These are phyloP conservation scores for Penicillium malachiteum DNA, from an alignment of 495 filamentous ascomycete genomes.

Conservation along the genomic window DNA sequence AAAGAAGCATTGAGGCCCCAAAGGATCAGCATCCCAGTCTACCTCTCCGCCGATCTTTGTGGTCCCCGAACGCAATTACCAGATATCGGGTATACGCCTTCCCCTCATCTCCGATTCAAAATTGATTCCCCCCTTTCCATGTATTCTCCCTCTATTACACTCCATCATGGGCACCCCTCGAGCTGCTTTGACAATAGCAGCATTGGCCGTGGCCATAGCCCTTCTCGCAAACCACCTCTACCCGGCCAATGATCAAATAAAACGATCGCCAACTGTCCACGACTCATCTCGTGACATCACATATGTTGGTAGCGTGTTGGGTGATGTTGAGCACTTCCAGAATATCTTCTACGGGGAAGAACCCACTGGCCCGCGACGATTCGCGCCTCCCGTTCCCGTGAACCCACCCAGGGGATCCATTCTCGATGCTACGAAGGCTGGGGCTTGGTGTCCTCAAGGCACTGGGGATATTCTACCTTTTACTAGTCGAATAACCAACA, in stretches of 20 bases:
- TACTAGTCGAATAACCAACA: conserved; percentile 31
- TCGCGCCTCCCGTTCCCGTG: conserved; percentile 41
- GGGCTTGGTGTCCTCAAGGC: conserved; percentile 44
- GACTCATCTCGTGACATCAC: conserved; percentile 6
- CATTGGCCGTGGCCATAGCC: neutral
- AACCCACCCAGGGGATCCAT: conserved; percentile 25
- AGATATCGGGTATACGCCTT: too few species aligned
- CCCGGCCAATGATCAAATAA: neutral
- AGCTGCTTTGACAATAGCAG: neutral
- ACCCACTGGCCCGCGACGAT: conserved; percentile 41
- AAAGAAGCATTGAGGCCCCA: too few species aligned
- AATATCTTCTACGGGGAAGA: conserved; percentile 46
- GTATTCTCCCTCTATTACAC: too few species aligned
- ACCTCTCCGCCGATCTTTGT: too few species aligned
- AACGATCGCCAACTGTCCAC: neutral
- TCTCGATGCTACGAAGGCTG: conserved; percentile 38
- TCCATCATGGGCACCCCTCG: too few species aligned
- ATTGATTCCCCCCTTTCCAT: too few species aligned
- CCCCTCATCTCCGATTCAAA: too few species aligned
- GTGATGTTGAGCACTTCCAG: conserved; percentile 43
- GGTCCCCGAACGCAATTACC: too few species aligned
- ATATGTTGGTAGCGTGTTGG: conserved; percentile 6
- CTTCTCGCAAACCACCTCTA: neutral
- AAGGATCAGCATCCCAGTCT: too few species aligned
- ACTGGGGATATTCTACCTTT: conserved; percentile 27